Evolutionary conservation across 2,329 filamentous ascomycete species (phyloP).

Genomic region (Pyrenophora teres): DNA sequence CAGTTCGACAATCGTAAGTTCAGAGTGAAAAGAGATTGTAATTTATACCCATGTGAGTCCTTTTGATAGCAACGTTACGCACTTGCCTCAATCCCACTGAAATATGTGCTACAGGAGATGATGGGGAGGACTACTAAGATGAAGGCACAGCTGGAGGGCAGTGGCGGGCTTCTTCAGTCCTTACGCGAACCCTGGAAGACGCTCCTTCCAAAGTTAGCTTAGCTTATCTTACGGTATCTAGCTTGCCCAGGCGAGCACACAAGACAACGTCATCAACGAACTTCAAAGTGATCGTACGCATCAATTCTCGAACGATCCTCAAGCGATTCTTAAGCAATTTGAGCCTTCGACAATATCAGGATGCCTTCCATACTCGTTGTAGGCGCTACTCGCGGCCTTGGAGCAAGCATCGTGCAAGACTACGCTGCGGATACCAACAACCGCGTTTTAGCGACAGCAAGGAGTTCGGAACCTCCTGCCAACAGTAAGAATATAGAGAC

Average conservation of each 20-base stretch:
- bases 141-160: too few species aligned
- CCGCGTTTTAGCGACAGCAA: slow-evolving; percentile 64
- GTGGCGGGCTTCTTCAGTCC: too few species aligned
- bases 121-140: too few species aligned
- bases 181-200: too few species aligned
- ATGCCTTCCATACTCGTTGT: slow-evolving; percentile 62
- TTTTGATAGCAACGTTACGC: too few species aligned
- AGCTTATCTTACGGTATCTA: neutral
- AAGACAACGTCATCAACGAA: neutral
- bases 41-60: too few species aligned
- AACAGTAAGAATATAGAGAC: slow-evolving; percentile 19
- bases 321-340: neutral
- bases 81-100: too few species aligned
- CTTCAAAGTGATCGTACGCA: neutral
- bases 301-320: neutral
- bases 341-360: neutral
- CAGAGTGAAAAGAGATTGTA: too few species aligned
- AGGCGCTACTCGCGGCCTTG: slow-evolving; percentile 71
- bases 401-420: slow-evolving; percentile 62
- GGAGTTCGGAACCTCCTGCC: slow-evolving; percentile 54
- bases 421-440: slow-evolving; percentile 57
- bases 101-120: too few species aligned
- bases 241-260: neutral
- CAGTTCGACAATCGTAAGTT: too few species aligned
- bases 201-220: too few species aligned